A percentile compares a stretch with the other conserved stretches of the same genome.
phyloP scores from a whole-genome alignment of 257 asterid species.

The Anisodus acutangulus region DNA sequence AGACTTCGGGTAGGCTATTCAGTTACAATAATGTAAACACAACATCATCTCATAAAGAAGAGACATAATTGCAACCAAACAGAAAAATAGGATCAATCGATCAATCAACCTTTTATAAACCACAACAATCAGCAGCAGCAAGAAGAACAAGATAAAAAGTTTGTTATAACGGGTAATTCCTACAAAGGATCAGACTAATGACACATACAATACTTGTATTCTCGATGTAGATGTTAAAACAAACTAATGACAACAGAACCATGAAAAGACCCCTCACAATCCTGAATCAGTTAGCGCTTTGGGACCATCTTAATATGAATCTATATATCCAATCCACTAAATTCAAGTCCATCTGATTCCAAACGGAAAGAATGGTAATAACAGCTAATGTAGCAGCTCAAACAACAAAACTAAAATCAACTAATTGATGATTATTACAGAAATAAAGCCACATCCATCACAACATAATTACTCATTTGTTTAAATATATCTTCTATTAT shows the following conservation, averaged over 20 bases:
- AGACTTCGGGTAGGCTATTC: background rate
- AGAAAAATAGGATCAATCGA: rapidly evolving
- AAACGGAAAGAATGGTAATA: background rate
- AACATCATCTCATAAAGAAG: background rate
- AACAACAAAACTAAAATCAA: background rate
- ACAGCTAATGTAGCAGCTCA: background rate
- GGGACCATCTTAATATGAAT: background rate
- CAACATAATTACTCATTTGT: no score
- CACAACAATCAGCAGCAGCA: background rate
- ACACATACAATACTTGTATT: no score
- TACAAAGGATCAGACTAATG: no score
- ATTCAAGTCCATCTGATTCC: background rate
- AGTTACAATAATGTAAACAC: background rate
- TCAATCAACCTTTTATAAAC: background rate
- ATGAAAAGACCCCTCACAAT: background rate
- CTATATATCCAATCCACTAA: background rate
- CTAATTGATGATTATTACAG: background rate
- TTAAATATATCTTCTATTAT: no score
- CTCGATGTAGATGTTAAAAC: background rate
- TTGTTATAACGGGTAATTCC: no score
- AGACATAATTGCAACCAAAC: background rate
- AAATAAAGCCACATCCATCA: background rate
- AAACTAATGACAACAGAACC: background rate
- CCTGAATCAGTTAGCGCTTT: rapidly evolving
- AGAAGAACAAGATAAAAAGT: background rate